Base-by-base conservation (phyloP, 2,329 filamentous ascomycete species). In the Colletotrichum tofieldiae region DNA sequence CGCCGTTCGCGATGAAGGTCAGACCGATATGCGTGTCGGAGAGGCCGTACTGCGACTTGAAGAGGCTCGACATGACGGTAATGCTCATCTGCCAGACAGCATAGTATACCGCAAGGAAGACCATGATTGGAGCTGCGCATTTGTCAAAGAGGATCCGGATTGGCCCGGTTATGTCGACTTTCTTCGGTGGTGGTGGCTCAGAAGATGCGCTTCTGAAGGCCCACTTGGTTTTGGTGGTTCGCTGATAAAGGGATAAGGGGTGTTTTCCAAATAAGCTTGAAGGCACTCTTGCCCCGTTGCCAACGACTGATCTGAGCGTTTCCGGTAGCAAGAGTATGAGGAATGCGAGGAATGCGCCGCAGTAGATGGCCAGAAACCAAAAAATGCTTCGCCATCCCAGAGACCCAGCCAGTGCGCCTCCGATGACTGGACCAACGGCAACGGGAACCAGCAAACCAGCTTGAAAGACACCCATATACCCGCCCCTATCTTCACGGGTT, bases 1-100 rank as follows among this genome's bases (percentile, higher is more conserved):
- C 83, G 0, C 89, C 89, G 32, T 89, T 89, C 29, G 87, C 86
- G 2, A 90, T 84, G 70, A 89, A 90, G 0, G 85, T 85, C 2
- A 88, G 77, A 0, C 86, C 87, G 18, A 86, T 84, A 52, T 87
- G 80, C 5, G 81, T 83, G 67, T 85, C 84, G 5, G 67, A 77
- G 1, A 87, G 79, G 9, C 79, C 79, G 69, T 89, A 89, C 5
- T 74, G 76, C 0, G 75, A 71, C 43, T 84, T 75, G 74, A 89
- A 87, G 0, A 89, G 80, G 0, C 82, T 82, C 0, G 88, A 86
- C 82, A 88, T 86, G 45, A 84, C 84, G 0, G 87, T 87, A 68
- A 88, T 87, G 74, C 83, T 85, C 85, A 89, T 88, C 67, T 88
- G 86, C 85, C 86, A 89, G 9, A 87, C 84, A 0, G 86, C 82